Evolutionary conservation across 2,329 filamentous ascomycete species (phyloP).

Genomic region (Diaporthe citri): DNA sequence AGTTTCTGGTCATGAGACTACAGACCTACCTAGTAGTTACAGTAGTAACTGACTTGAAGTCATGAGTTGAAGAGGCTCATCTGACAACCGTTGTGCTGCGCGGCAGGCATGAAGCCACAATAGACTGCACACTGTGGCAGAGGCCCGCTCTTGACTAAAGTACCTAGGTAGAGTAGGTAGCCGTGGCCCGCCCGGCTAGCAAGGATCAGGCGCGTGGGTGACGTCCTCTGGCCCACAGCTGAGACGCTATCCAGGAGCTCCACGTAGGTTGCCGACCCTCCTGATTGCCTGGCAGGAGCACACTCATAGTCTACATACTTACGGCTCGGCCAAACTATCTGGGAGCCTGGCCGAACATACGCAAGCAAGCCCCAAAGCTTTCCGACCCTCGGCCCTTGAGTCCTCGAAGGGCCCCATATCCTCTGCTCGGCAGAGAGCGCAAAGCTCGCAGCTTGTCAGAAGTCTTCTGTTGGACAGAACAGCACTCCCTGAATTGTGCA

Average conservation of each 20-base stretch:
- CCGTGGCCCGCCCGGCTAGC: slow-evolving; percentile 22
- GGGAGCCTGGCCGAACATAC: slow-evolving; percentile 34
- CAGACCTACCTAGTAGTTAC: not conserved
- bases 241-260: slow-evolving; percentile 37
- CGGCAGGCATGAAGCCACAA: not conserved
- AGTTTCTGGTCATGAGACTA: not conserved
- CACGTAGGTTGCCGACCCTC: slow-evolving; percentile 35
- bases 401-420: slow-evolving; percentile 1
- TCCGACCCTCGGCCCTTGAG: not conserved
- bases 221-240: slow-evolving; percentile 36
- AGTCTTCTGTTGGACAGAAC: not conserved
- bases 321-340: not conserved
- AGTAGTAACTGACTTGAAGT: not conserved
- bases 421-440: not conserved
- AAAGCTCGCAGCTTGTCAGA: not conserved
- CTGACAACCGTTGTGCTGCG: not conserved
- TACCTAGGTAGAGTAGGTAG: not conserved
- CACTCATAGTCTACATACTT: not conserved
- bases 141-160: not conserved
- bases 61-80: not conserved
- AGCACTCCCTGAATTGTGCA: not conserved
- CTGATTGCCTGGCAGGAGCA: not conserved
- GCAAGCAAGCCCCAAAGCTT: not conserved
- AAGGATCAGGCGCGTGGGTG: slow-evolving; percentile 36
- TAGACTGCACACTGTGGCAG: not conserved